phyloP scores from a whole-genome alignment of 2,329 filamentous ascomycete species.

The Botrytis paeoniae region DNA sequence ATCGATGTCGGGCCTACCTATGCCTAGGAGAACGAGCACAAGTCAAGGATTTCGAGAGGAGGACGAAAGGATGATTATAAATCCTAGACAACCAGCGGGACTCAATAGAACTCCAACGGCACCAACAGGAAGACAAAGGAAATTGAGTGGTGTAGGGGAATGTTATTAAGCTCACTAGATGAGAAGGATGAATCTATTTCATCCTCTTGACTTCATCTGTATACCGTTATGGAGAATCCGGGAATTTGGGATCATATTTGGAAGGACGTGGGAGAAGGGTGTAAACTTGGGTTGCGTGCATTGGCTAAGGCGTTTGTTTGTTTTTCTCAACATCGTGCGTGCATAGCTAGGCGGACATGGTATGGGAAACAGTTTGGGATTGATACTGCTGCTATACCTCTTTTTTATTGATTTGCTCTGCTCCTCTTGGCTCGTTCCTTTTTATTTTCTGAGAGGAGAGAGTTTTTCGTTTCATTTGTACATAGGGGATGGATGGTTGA shows the following conservation, averaged over 20 bases:
- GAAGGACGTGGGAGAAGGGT: neutral
- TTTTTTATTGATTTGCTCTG: constrained; percentile 8
- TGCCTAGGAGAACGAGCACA: constrained; percentile 32
- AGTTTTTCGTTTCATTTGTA: constrained; percentile 5
- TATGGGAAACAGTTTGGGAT: constrained; percentile 13
- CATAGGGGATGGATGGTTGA: constrained; percentile 1
- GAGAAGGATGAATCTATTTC: neutral
- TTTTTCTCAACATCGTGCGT: constrained; percentile 13
- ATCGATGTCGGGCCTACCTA: constrained; percentile 12
- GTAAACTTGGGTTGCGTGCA: constrained; percentile 25
- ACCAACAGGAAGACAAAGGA: constrained; percentile 39
- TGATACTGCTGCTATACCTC: constrained; percentile 13
- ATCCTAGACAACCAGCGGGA: constrained; percentile 22
- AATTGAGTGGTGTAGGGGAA: constrained; percentile 54
- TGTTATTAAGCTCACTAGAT: constrained; percentile 45
- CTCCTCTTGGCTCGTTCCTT: constrained; percentile 2
- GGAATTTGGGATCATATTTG: constrained; percentile 6
- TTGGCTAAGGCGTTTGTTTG: constrained; percentile 23
- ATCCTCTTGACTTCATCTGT: constrained; percentile 16
- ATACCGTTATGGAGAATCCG: constrained; percentile 26
- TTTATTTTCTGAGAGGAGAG: neutral
- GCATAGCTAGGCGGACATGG: constrained; percentile 16
- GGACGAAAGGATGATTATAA: constrained; percentile 30
- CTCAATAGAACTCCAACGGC: neutral
- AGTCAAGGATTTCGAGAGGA: constrained; percentile 30